Conservation (phyloP, 169 alveolate species). For the Plasmodium coatneyi region DNA sequence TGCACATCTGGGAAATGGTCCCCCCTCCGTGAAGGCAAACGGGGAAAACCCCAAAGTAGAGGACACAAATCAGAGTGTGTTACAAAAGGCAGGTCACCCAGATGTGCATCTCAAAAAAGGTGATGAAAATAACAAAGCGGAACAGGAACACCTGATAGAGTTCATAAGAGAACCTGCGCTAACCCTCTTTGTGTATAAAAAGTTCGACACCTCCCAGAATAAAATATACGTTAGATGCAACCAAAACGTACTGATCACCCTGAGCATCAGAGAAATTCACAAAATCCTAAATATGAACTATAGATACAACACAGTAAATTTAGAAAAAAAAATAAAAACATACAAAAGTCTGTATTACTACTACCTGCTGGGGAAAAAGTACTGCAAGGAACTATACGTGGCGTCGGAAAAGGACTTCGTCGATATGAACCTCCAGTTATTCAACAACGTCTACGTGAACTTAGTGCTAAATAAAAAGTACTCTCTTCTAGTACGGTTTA, state of each 20-base stretch:
- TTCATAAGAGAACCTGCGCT: neutral
- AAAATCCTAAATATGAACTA: constrained; percentile 28
- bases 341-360: constrained; percentile 33
- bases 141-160: neutral
- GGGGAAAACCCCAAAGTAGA: neutral
- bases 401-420: constrained; percentile 51
- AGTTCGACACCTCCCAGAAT: constrained; percentile 53
- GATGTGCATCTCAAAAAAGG: neutral
- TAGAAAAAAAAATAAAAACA: constrained; percentile 49
- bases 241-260: constrained; percentile 15
- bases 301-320: constrained; percentile 16
- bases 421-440: constrained; percentile 26
- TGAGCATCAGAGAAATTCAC: constrained; percentile 48
- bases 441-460: constrained; percentile 32
- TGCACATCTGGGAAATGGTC: neutral
- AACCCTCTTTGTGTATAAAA: constrained; percentile 16
- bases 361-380: constrained; percentile 50
- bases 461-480: constrained; percentile 31
- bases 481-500: constrained; percentile 2
- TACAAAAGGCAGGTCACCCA: neutral
- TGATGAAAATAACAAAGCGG: neutral
- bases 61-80: neutral
- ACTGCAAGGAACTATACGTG: constrained; percentile 55
- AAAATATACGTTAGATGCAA: constrained; percentile 22
- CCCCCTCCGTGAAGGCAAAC: neutral